Evolutionary conservation across 1,284 basidiomycete genomes (phyloP).

Genomic region (Apiotrichum sp.): DNA sequence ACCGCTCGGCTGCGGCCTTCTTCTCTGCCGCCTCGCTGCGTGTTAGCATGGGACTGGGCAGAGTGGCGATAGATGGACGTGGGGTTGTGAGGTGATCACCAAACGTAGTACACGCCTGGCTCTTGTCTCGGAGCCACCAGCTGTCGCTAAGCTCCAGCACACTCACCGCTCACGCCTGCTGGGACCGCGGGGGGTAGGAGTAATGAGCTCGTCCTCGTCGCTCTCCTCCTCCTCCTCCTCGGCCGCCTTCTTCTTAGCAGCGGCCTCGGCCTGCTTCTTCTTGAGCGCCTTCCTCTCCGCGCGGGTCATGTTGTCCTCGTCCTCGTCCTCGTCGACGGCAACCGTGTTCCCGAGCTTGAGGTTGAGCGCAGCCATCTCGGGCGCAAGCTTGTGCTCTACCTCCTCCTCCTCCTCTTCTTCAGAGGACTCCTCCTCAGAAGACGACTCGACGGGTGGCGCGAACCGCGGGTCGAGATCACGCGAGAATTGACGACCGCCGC

Average conservation of each 20-base stretch:
- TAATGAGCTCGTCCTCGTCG: conserved; percentile 27
- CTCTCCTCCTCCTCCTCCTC: conserved; percentile 52
- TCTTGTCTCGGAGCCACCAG: not conserved
- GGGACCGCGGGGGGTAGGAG: conserved; percentile 48
- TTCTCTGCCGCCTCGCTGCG: conserved; percentile 80
- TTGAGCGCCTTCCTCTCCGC: conserved; percentile 64
- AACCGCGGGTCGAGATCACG: conserved; percentile 46
- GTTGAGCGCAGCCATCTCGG: conserved; percentile 43
- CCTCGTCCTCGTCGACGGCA: conserved; percentile 31
- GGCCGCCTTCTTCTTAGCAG: conserved; percentile 43
- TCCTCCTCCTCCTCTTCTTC: conserved; percentile 27
- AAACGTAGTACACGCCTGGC: not conserved
- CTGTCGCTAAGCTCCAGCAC: not conserved
- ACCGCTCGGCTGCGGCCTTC: conserved; percentile 74
- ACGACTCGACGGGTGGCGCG: conserved; percentile 11
- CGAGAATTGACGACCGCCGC: conserved; percentile 76
- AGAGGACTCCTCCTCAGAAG: conserved; percentile 29
- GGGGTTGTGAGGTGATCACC: not conserved
- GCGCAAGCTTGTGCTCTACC: conserved; percentile 32
- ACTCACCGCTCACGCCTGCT: conserved; percentile 63
- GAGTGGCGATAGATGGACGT: not conserved
- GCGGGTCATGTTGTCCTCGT: conserved; percentile 55
- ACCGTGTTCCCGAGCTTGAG: conserved; percentile 45
- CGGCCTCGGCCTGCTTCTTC: conserved; percentile 54
- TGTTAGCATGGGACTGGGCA: conserved; percentile 12